These are phyloP conservation scores for Xanthoparmelia taractica DNA, from an alignment of 495 filamentous ascomycete genomes.

Conservation along the genomic window DNA sequence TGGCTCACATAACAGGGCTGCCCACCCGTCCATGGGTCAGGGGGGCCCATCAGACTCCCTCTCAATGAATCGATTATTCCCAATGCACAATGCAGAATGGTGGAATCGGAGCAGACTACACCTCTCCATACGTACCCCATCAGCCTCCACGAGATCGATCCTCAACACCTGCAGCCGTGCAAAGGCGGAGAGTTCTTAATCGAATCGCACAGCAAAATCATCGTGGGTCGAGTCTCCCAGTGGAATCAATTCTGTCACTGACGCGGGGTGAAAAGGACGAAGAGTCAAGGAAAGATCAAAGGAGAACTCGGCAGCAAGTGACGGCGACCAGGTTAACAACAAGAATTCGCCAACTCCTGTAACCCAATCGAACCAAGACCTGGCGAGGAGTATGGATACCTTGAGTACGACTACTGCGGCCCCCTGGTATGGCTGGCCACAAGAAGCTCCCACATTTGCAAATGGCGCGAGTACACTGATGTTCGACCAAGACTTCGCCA, in stretches of 20 bases:
- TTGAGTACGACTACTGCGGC: not conserved
- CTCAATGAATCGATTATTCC: not conserved
- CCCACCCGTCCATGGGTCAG: not conserved
- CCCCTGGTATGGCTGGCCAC: not conserved
- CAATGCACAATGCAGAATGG: not conserved
- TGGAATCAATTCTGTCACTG: not conserved
- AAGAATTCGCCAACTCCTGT: not conserved
- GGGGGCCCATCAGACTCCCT: not conserved
- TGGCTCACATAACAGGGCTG: not conserved
- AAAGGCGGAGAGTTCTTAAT: not conserved
- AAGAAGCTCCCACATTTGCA: not conserved
- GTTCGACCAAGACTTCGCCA: not conserved
- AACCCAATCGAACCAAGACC: not conserved
- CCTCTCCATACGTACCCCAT: not conserved
- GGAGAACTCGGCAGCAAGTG: not conserved
- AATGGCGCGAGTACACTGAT: not conserved
- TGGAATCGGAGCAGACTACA: not conserved
- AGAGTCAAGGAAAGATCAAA: constrained; percentile 1
- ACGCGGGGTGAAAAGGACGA: not conserved
- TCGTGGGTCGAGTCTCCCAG: not conserved
- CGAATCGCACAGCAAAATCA: not conserved
- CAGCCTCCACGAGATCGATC: not conserved
- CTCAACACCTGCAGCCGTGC: not conserved
- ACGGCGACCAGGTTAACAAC: not conserved
- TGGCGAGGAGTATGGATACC: not conserved